Evolutionary conservation across 2,329 filamentous ascomycete species (phyloP), one percentile per base, ranked within the genome.

Genomic region (Epichloe glyceriae): DNA sequence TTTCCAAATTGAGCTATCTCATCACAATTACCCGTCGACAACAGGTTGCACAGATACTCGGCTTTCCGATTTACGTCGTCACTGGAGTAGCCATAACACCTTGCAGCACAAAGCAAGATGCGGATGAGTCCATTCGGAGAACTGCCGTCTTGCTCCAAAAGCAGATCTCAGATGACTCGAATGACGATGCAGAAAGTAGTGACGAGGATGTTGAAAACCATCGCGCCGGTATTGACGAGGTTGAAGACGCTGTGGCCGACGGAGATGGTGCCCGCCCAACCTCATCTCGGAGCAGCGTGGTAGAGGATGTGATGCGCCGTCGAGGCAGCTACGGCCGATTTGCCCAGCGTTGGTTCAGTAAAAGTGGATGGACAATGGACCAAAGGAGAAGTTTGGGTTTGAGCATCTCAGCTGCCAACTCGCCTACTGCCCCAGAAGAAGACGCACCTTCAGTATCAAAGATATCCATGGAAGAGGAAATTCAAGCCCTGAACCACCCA

Each of bases 31-130:
- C 85, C 20, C 80, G 82, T 52, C 86, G 91, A 45, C 80, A 94
- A 61, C 87, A 95, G 65, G 89, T 97, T 47, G 93, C 93, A 3
- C 84, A 90, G 56, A 82, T 97, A 47, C 82, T 83, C 56, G 88
- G 88, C 5, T 83, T 79, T 50, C 84, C 90, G 0, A 73, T 97
- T 50, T 98, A 94, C 66, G 83, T 88, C 39, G 80, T 96, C 53
- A 93, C 86, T 42, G 88, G 94, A 58, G 86, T 97, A 34, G 85
- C 88, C 6, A 72, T 97, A n/a, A 95, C 95, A 5, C 93, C 93
- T 1, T 82, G 93, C 49, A 79, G 83, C 2, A 91, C 86, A 5
- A 83, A 84, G 60, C 64, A 68, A 40, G 88, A 94, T 42, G 90
- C 91, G 4, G 75, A 80, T 54, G 76, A 78, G 30, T 85, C 88